Base-by-base conservation (phyloP, 148 eudicot species). In the Silene uniflora region DNA sequence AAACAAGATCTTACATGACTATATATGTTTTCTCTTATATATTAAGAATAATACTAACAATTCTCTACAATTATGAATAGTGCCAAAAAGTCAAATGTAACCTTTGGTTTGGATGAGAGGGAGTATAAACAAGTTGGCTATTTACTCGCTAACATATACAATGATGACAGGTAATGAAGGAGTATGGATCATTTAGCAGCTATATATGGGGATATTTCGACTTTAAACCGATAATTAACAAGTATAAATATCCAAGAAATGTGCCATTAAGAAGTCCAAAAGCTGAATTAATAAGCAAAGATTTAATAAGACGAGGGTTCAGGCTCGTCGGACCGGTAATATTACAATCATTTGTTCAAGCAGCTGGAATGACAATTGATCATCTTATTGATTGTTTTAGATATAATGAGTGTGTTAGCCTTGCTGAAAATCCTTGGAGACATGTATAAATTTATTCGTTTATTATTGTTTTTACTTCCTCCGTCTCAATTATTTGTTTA, bases 361-460 rank as follows among this genome's bases (percentile, higher is more conserved):
- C 93, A 13, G 88, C 97, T 23, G 99, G 99, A n/a, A 87, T 96
- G 92, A 83, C 90, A 29, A 91, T 92, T 76, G 99, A 96, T 76
- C 99, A 96, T 77, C 89, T 96, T 27, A 91, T 92, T 72, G 97
- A 92, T 78, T 96, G 99, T 79, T 92, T 85, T 84, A 85, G 99
- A 78, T 88, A 86, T 62, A 75, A 76, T 69, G 95, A 96, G 14
- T 96, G 99, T 71, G 91, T 92, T 9, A 84, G 81, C 62, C 91
- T 89, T 78, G 98, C 99, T 62, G 99, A 96, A 79, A 89, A 92
- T 82, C 95, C 99, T 46, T 92, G 98, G 98, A 88, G 90, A 58
- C 98, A 92, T 79, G 86, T 88, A 3, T 93, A 77, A 85, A 24
- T 75, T 55, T 11, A 12, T 19, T 44, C 27, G 1, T 9, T 23